Conservation (phyloP, 2,329 filamentous ascomycete species). For the Colletotrichum liaoningense region DNA sequence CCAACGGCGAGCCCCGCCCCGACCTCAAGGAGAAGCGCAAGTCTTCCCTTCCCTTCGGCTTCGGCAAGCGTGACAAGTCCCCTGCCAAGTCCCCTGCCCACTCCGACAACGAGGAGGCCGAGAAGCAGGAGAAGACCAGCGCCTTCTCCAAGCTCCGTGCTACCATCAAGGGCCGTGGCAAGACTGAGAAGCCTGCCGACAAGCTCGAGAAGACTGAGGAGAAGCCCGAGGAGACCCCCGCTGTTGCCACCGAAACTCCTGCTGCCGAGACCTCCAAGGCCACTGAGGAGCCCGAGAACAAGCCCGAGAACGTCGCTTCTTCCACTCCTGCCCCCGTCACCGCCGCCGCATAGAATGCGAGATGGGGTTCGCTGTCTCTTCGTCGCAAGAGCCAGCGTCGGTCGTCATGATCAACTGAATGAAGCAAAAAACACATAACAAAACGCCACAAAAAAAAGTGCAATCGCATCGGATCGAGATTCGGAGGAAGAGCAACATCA, state of each 20-base stretch:
- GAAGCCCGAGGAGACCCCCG: conserved; percentile 42
- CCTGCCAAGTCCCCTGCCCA: conserved; percentile 62
- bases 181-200: conserved; percentile 52
- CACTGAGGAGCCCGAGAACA: conserved; percentile 52
- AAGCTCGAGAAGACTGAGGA: conserved; percentile 41
- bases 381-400: conserved; percentile 17
- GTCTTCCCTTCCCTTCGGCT: conserved; percentile 80
- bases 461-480: conserved; percentile 30
- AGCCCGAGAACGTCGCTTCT: conserved; percentile 53
- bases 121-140: conserved; percentile 65
- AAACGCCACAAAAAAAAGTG: conserved; percentile 16
- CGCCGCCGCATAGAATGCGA: conserved; percentile 60
- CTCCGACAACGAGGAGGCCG: conserved; percentile 69
- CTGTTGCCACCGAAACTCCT: conserved; percentile 42
- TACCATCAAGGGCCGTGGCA: conserved; percentile 62
- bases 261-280: conserved; percentile 44
- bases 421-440: conserved; percentile 5
- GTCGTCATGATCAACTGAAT: conserved; percentile 15
- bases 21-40: conserved; percentile 84
- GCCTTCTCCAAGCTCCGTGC: conserved; percentile 71
- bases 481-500: conserved; percentile 34
- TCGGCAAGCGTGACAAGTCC: conserved; percentile 67
- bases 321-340: conserved; percentile 58
- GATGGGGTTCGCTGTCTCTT: conserved; percentile 4
- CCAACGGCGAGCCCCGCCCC: conserved; percentile 68